Evolutionary conservation across 352 stramenopile genomes (phyloP), one percentile per base, ranked within the genome.

Genomic region (Pythium brachiatum): DNA sequence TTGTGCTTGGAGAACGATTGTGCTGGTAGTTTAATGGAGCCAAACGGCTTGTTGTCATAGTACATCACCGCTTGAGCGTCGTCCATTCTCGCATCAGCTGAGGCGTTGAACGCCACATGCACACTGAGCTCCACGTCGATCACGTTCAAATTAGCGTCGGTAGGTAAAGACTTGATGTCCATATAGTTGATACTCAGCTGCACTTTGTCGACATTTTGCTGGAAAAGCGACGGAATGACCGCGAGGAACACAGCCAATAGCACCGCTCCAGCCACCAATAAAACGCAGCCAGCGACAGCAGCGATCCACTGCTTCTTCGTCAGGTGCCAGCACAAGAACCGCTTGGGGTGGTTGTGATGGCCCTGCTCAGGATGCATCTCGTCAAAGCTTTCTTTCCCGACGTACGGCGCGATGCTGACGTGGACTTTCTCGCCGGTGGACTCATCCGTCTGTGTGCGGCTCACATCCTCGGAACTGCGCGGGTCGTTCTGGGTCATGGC

Each of bases 181-280:
- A 92, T 56, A 64, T 87, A 83, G 70, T 90, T 89, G 60, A 90
- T 64, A 12, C 58, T 64, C 38, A 92, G 47, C 25, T 78, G 53
- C 50, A 88, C 79, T 25, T 79, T 69, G 68, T 90, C 72, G 41
- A 75, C 70, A 60, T 83, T 78, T 48, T 76, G 73, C 63, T 92
- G 78, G 69, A 89, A 87, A 32, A 90, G 61, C 21, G 74, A 70
- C 34, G 69, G 70, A 48, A 86, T 65, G 41, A 89, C 72, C 32
- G 68, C 79, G 59, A 90, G 73, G 68, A 81, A 89, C n/a, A 89
- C 57, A 50, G 89, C 73, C 54, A 92, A 53, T 29, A 92, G 64
- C 44, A 86, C 63, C 27, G 88, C 71, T 5, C 57, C 66, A 38
- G 88, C 7, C 7, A 76, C 54, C 21, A 76, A 41, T 39, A 90